A percentile compares a stretch with the other conserved stretches of the same genome.
Evolutionary conservation across 768 basidiomycete genomes (phyloP).

Genomic region (Pleurotus djamor): DNA sequence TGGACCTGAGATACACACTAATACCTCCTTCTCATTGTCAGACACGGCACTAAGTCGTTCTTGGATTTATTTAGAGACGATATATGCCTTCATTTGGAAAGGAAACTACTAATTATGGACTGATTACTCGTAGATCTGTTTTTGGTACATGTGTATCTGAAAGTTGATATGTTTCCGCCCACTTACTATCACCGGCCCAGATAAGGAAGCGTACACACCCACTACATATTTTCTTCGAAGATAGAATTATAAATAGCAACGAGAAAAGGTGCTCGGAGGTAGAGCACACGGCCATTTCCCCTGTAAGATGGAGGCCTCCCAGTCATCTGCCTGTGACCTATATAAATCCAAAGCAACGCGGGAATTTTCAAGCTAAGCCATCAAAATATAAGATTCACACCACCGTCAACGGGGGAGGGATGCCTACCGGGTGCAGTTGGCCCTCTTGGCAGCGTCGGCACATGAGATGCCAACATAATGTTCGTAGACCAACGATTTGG

Average conservation of each 20-base stretch:
- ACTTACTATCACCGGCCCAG: background rate
- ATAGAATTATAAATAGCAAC: conserved; percentile 59
- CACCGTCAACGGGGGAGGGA: background rate
- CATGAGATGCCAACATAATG: conserved; percentile 83
- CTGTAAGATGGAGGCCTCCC: conserved; percentile 59
- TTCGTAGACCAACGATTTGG: conserved; percentile 71
- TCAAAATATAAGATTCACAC: background rate
- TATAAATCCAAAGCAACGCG: conserved; percentile 57
- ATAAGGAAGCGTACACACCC: too few relatives aligned
- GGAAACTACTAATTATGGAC: background rate
- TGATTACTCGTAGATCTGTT: background rate
- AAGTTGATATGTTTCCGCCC: background rate
- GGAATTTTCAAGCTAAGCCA: conserved; percentile 70
- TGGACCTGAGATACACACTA: too few relatives aligned
- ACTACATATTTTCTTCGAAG: too few relatives aligned
- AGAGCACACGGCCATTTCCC: conserved; percentile 76
- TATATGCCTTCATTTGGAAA: background rate
- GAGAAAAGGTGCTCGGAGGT: conserved; percentile 77
- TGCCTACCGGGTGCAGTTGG: conserved; percentile 66
- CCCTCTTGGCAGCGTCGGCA: conserved; percentile 73
- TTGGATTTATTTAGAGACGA: background rate
- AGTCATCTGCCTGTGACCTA: conserved; percentile 55
- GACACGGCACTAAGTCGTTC: conserved; percentile 5
- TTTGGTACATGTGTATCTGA: background rate
- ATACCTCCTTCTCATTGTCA: background rate